A percentile compares a stretch with the other conserved stretches of the same genome.
These are phyloP conservation scores for Acer saccharum DNA, from an alignment of 345 rosid genomes.

Conservation along the genomic window DNA sequence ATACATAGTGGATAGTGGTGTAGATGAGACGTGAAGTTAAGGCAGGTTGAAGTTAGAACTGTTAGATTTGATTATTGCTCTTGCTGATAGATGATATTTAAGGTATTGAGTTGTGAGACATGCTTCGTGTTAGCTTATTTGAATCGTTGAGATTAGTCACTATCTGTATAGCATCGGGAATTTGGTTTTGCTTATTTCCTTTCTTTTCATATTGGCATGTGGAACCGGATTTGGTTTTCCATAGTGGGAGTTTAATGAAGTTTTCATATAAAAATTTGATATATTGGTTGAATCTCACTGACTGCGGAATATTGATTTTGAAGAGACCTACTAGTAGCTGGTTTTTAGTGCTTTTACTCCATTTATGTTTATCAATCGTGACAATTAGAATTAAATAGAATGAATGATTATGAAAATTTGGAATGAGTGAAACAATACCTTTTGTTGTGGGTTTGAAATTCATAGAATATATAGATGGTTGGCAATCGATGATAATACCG, in stretches of 20 bases:
- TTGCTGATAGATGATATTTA: background rate
- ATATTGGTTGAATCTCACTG: background rate
- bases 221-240: background rate
- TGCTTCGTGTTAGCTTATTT: background rate
- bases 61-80: background rate
- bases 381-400: background rate
- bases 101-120: background rate
- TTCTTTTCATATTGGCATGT: background rate
- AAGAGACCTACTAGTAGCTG: too few relatives aligned
- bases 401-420: background rate
- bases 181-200: background rate
- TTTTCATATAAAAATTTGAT: background rate
- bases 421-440: background rate
- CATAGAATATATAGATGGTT: background rate
- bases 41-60: background rate
- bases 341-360: background rate
- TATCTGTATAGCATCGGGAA: background rate
- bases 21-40: background rate
- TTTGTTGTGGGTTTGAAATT: background rate
- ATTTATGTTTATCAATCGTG: background rate
- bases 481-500: background rate
- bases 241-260: background rate
- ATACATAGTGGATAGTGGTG: background rate
- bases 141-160: background rate
- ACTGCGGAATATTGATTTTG: background rate